phyloP scores from a whole-genome alignment of 257 asterid species.

The Gentiana macrophylla region DNA sequence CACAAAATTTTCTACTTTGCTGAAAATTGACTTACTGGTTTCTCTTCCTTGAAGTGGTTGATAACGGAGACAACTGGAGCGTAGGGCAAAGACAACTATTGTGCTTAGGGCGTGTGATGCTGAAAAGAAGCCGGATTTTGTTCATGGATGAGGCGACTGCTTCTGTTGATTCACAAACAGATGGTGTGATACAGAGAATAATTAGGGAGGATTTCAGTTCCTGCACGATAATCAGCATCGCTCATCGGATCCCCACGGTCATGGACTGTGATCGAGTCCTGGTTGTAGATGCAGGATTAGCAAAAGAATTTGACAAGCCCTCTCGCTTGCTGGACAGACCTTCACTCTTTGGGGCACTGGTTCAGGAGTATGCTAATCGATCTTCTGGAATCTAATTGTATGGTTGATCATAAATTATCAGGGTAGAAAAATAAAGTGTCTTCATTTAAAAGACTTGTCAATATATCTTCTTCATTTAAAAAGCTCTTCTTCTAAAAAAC shows the following conservation, averaged over 20 bases:
- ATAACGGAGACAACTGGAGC: slow-evolving; percentile 95
- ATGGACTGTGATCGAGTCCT: slow-evolving; percentile 94
- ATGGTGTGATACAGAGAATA: slow-evolving; percentile 83
- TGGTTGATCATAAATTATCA: too few relatives aligned
- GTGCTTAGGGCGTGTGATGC: slow-evolving; percentile 96
- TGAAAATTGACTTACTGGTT: too few relatives aligned
- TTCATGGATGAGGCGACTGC: slow-evolving; percentile 99
- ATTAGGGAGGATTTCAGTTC: slow-evolving; percentile 84
- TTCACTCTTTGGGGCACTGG: slow-evolving; percentile 89
- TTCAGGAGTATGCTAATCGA: slow-evolving; percentile 88
- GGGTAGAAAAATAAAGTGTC: too few relatives aligned
- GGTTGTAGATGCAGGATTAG: slow-evolving; percentile 84
- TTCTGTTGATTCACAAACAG: slow-evolving; percentile 87
- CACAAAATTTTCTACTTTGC: too few relatives aligned
- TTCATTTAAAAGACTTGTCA: too few relatives aligned
- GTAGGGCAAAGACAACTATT: slow-evolving; percentile 96
- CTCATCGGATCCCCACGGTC: slow-evolving; percentile 92
- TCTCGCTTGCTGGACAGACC: slow-evolving; percentile 61
- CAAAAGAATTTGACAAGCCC: slow-evolving; percentile 74
- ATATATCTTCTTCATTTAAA: too few relatives aligned
- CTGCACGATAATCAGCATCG: slow-evolving; percentile 92
- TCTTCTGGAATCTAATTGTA: slow-evolving; percentile 49
- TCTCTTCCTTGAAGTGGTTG: slow-evolving; percentile 36
- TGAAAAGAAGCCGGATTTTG: slow-evolving; percentile 64
- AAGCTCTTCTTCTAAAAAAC: too few relatives aligned